Evolutionary conservation across 2,329 filamentous ascomycete species (phyloP).

Genomic region (Xylaria polymorpha): DNA sequence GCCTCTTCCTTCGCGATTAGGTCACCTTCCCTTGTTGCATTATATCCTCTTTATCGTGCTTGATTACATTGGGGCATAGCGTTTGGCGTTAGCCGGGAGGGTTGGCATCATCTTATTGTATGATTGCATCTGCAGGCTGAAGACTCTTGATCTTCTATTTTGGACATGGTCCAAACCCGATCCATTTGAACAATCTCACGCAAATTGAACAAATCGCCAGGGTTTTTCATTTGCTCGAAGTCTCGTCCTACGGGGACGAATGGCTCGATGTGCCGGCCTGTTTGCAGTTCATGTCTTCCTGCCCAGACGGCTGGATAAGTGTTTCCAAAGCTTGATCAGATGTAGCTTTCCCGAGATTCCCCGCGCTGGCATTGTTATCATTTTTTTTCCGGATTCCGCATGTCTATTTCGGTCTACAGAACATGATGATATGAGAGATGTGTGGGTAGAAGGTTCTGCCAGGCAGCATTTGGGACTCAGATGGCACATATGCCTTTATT

Average conservation of each 20-base stretch:
- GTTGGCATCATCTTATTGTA: constrained; percentile 39
- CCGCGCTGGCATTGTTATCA: constrained; percentile 23
- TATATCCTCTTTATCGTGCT: constrained; percentile 40
- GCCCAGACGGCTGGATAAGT: constrained; percentile 2
- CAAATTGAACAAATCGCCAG: constrained; percentile 20
- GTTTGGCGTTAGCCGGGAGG: constrained; percentile 48
- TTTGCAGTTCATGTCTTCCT: constrained; percentile 4
- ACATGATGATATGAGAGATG: constrained; percentile 39
- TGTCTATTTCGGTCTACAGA: constrained; percentile 28
- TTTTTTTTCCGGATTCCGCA: constrained; percentile 8
- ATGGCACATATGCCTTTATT: too few relatives aligned
- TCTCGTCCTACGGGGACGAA: not conserved
- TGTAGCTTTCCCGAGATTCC: constrained; percentile 32
- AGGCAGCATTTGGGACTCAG: too few relatives aligned
- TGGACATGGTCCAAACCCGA: constrained; percentile 20
- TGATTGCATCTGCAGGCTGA: constrained; percentile 39
- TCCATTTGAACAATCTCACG: constrained; percentile 10
- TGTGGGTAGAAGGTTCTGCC: constrained; percentile 30
- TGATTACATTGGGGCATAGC: constrained; percentile 51
- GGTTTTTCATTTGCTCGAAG: constrained; percentile 11
- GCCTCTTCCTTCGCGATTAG: constrained; percentile 31
- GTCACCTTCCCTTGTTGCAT: constrained; percentile 43
- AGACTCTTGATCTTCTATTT: constrained; percentile 12
- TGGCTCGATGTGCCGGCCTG: constrained; percentile 13
- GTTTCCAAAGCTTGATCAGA: constrained; percentile 17